phyloP scores from a whole-genome alignment of 202 grass and related monocot genomes.

The Digitaria exilis region DNA sequence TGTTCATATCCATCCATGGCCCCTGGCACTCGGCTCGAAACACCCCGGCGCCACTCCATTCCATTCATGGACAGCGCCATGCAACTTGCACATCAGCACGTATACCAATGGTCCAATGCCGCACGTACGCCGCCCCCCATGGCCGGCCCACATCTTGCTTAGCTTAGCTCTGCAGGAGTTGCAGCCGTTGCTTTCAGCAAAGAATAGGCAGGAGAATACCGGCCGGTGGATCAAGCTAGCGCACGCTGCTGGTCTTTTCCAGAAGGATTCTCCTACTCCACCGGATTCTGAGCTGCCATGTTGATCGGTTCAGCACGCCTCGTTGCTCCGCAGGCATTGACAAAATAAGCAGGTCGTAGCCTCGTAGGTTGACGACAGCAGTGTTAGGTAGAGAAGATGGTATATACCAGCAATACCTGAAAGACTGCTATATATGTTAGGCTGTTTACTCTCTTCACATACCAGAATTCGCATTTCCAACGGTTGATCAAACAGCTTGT shows the following conservation, averaged over 20 bases:
- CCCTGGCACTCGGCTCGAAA: slow-evolving; percentile 53
- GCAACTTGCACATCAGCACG: slow-evolving; percentile 45
- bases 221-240: slow-evolving; percentile 1
- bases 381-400: neutral
- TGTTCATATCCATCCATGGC: slow-evolving; percentile 24
- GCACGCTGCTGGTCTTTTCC: slow-evolving; percentile 23
- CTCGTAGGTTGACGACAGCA: neutral
- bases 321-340: neutral
- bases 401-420: slow-evolving; percentile 27
- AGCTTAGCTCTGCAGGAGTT: neutral
- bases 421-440: neutral
- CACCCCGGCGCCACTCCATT: slow-evolving; percentile 30
- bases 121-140: slow-evolving; percentile 29
- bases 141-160: neutral
- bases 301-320: slow-evolving; percentile 35
- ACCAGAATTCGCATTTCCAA: neutral
- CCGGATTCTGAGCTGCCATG: slow-evolving; percentile 15
- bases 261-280: slow-evolving; percentile 30
- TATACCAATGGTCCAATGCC: slow-evolving; percentile 14
- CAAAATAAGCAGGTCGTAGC: neutral
- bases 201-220: neutral
- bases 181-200: slow-evolving; percentile 22
- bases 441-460: neutral
- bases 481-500: slow-evolving; percentile 4
- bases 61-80: slow-evolving; percentile 24